Base-by-base conservation (phyloP, 164 flowering plant genomes). In the Nelumbo lutea region DNA sequence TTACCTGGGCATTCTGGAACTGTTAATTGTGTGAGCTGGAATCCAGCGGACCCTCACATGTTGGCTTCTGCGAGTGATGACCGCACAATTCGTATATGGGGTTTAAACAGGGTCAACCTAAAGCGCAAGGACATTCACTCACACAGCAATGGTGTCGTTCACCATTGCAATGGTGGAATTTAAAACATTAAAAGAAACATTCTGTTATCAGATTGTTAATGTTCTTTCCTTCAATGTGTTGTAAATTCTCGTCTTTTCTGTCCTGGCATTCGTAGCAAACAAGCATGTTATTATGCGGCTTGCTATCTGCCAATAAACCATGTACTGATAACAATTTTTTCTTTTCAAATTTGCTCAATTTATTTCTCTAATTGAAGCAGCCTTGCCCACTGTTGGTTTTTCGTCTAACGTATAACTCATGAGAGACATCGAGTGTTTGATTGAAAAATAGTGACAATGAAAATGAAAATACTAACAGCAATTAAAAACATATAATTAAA, bases 1-100 rank as follows among this genome's bases (percentile, higher is more conserved):
- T 64, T 79, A 55, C 71, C 82, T 38, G 82, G 82, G 50, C 82
- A 79, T 69, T 73, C 82, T 51, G 82, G 82, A 58, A 70, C 82
- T 10, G 76, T 79, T 11, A 79, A 79, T 56, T 77, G 73, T 68
- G 82, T 79, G 14, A 76, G 76, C 73, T 79, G 82, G 82, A 76
- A 79, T 53, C 79, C 82, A 5, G 68, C 42, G 3, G 69, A 79
- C 50, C 82, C 82, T 13, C 78, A 79, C 65, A 79, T 79, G 78
- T 67, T 79, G 71, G 82, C 82, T 62, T 79, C 82, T 2, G 82
- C 74, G 1, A 79, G 82, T 60, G 82, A 79, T 69, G 82, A 79
- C 59, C 73, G 78, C 43, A 79, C 82, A 15, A 64, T 79, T 58
- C 78, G 82, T 14, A 67, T 79, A 65, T 79, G 82, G 82, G 80